Evolutionary conservation across 208 protist genomes (phyloP), one percentile per base, ranked within the genome.

Genomic region (Spironucleus salmonicida): DNA sequence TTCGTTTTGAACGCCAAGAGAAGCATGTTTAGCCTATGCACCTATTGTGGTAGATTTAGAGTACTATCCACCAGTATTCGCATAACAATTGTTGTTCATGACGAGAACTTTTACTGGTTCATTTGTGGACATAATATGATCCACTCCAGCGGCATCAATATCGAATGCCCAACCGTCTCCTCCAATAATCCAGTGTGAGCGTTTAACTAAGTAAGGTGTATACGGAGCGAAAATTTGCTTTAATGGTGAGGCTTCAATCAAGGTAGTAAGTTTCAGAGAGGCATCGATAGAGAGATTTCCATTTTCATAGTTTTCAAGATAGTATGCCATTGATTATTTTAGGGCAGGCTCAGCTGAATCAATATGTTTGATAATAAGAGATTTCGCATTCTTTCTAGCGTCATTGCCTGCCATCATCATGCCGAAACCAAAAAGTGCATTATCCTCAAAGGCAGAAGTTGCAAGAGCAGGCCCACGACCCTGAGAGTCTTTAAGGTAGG

Each of bases 121-220:
- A 34, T 79, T 79, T 0, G 53, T 71, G 45, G 78, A 61, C 27
- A 87, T 30, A 15, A 88, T 83, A 69, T 88, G 85, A 39, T 88
- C 83, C 2, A 88, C 30, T 42, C 85, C 85, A 38, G 76, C 75
- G 67, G 67, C 87, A 26, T 81, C 86, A 38, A 88, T 88, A 75
- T 88, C 86, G 77, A 83, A 86, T 29, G 86, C 84, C 86, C 86
- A 88, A 34, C 85, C 86, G 75, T 88, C 86, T 35, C 82, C 82
- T 32, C 86, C 86, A 34, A 88, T 75, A 49, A 86, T 85, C 82
- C 78, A 89, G 35, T 85, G 69, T 26, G 57, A 81, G 58, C 19
- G 42, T 41, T 83, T 74, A 2, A 41, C n/a, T 35, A 76, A 45
- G 32, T 79, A 49, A 45, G 81, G 53, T 32, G 76, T 75, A 0